Evolutionary conservation across 2,329 filamentous ascomycete species (phyloP), one percentile per base, ranked within the genome.

Genomic region (Beauveria varroae): DNA sequence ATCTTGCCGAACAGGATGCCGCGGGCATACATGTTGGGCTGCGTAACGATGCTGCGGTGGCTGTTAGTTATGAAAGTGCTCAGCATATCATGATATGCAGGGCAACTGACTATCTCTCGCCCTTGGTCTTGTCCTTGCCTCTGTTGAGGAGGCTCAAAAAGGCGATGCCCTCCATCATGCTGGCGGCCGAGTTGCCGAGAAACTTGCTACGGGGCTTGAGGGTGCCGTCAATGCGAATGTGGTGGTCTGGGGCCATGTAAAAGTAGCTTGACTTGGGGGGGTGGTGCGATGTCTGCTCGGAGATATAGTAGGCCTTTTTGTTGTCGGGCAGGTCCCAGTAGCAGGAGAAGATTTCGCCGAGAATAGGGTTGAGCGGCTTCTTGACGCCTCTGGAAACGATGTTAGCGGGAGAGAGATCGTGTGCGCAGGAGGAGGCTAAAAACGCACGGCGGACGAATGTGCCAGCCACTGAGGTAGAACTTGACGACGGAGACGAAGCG

Each of bases 231-330:
- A 99, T 96, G 61, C 95, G 86, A 67, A 99, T 96, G 71, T 96
- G 80, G 71, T 98, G 91, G 60, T 96, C 87, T 2, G 95, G 95
- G 0, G 91, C 93, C 87, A 96, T 93, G 78, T 96, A 99, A 75
- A 99, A 99, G 79, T 99, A 99, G 76, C 92, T 96, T 52, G 93
- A 98, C 78, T 99, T 99, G 30, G 95, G 95, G 37, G 95, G 95
- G 71, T 99, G 95, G 73, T 99, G 95, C 30, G 93, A 98, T 1
- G 95, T 99, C 75, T 99, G 95, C 76, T 99, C 95, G 53, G 93
- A 87, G 67, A 99, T 91, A 77, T 99, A 99, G 78, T 96, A 99
- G 64, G 90, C 93, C 67, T 85, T 86, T 37, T 91, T 96, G 20
- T 87, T 81, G 74, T 96, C 89, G 16, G 88, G 84, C 65, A 96